Evolutionary conservation across 495 filamentous ascomycete genomes (phyloP).

Genomic region (Talaromyces thailandensis): DNA sequence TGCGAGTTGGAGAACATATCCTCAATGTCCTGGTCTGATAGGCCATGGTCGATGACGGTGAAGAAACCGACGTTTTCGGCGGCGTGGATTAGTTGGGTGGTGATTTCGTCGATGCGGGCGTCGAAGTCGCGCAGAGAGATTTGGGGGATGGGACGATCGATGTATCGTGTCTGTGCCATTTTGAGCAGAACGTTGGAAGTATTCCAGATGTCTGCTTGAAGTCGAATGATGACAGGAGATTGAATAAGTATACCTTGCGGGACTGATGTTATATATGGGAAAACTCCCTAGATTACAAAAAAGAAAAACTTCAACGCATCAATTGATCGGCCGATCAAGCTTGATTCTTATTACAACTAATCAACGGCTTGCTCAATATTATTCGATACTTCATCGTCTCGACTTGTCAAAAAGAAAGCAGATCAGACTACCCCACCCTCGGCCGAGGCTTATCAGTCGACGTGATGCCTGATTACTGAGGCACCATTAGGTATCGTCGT

Average conservation of each 20-base stretch:
- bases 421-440: neutral
- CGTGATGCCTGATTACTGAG: neutral
- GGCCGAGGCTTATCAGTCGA: constrained; percentile 5
- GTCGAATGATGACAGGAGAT: neutral
- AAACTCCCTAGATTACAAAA: neutral
- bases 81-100: constrained; percentile 41
- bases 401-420: neutral
- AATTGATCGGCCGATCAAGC: neutral
- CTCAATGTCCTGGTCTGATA: constrained; percentile 39
- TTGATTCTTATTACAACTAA: neutral
- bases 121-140: constrained; percentile 52
- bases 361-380: neutral
- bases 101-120: constrained; percentile 44
- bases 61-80: constrained; percentile 60
- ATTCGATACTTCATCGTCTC: neutral
- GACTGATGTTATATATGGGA: neutral
- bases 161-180: constrained; percentile 27
- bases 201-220: too few species aligned
- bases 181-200: neutral
- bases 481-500: neutral
- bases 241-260: neutral
- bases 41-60: constrained; percentile 46
- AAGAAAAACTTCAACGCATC: neutral
- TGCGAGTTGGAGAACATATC: constrained; percentile 42
- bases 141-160: constrained; percentile 41